phyloP scores from a whole-genome alignment of 495 filamentous ascomycete species.

The Neurospora africana region DNA sequence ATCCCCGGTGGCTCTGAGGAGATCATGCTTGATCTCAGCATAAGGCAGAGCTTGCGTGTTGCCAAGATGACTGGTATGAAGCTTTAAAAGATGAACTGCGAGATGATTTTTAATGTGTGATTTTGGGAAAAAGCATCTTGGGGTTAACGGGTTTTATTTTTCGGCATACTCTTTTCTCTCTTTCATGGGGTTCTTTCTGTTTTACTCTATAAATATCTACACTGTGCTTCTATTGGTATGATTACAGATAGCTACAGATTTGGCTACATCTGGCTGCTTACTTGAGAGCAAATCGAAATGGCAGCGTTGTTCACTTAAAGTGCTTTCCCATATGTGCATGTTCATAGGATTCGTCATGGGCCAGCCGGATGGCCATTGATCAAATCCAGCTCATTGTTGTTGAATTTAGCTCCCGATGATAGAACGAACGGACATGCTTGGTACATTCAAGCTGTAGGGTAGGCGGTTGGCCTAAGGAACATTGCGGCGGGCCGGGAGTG shows the following conservation, averaged over 20 bases:
- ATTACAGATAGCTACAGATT: neutral
- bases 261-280: neutral
- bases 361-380: too few species aligned
- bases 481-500: too few species aligned
- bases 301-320: neutral
- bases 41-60: slow-evolving; percentile 83
- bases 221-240: neutral
- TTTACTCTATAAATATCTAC: neutral
- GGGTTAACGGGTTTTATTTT: neutral
- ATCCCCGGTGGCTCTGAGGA: slow-evolving; percentile 96
- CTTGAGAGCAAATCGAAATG: neutral
- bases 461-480: too few species aligned
- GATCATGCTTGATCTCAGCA: slow-evolving; percentile 97
- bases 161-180: neutral
- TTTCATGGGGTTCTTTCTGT: neutral
- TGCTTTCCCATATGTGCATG: neutral
- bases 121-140: neutral
- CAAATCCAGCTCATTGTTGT: too few species aligned
- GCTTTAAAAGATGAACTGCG: slow-evolving; percentile 46
- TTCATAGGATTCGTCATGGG: neutral
- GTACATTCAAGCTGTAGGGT: too few species aligned
- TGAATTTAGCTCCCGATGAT: too few species aligned
- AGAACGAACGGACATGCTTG: too few species aligned
- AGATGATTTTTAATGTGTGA: neutral
- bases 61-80: slow-evolving; percentile 94